Evolutionary conservation across 768 basidiomycete species (phyloP), one percentile per base, ranked within the genome.

Genomic region (Postia placenta): DNA sequence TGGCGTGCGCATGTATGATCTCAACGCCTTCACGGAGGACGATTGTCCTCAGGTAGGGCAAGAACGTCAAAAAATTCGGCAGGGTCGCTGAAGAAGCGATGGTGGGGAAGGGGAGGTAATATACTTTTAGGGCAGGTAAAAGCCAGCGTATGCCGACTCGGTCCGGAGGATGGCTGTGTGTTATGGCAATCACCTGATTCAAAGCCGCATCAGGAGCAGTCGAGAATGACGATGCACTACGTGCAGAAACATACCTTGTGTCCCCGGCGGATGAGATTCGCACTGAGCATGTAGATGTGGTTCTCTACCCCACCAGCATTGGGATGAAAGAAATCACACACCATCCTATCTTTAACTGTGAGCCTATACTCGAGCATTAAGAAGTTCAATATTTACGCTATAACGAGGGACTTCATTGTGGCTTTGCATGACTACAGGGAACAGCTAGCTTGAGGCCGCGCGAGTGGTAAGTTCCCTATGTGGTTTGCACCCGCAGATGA

Each of bases 251-350:
- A 17, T 61, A 86, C 92, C 67, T 88, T 92, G 67, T 99, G 94
- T 3, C 93, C 92, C 35, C 78, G 78, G 36, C 74, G 73, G 47
- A 93, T 80, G 36, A 98, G 80, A 42, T 86, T 84, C 17, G 87
- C 83, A 49, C 85, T 84, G 41, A 99, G 76, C 80, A 89, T 89
- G 68, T 91, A 97, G 30, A 97, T 94, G 65, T 96, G 92, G 51
- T 83, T 94, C 69, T 98, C 96, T 26, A 99, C 95, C 6, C 96
- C 96, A 2, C 96, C 96, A 2, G 94, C 85, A 50, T 80, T 75
- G 0, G 96, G 96, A 61, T 90, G 83, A 69, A 97, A 99, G 73
- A 98, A 99, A 69, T 99, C 96, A 36, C 85, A 88, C 50, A 98
- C 81, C 90, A 98, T 92, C 39, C 93, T 95, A 54, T n/a, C n/a